A percentile compares a stretch with the other conserved stretches of the same genome.
phyloP scores from a whole-genome alignment of 208 protist genomes.

The Sergeia podlipaevii region DNA sequence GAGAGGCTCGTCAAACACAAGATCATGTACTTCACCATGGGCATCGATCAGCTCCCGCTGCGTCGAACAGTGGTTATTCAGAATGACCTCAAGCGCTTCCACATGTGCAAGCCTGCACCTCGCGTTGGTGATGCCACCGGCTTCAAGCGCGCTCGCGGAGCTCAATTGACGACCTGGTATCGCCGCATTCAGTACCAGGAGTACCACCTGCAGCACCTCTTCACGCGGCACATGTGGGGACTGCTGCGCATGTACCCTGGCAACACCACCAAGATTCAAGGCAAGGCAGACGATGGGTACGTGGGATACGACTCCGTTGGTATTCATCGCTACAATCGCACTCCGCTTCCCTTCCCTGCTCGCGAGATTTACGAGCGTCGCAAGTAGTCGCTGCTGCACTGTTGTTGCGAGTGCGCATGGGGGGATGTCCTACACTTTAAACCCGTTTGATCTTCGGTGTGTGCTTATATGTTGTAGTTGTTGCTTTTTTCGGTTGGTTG shows the following conservation, averaged over 20 bases:
- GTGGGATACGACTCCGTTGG: constrained; percentile 82
- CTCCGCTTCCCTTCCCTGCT: constrained; percentile 72
- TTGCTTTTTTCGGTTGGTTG: too few relatives aligned
- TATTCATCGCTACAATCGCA: constrained; percentile 86
- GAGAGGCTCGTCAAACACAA: constrained; percentile 88
- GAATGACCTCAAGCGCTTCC: constrained; percentile 65
- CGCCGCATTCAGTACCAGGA: constrained; percentile 90
- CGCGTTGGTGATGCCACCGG: constrained; percentile 77
- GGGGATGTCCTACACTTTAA: too few relatives aligned
- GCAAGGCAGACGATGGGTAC: constrained; percentile 83
- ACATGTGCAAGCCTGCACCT: constrained; percentile 76
- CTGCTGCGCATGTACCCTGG: constrained; percentile 81
- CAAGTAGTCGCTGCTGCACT: constrained; percentile 32
- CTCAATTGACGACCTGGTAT: constrained; percentile 85
- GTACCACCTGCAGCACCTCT: constrained; percentile 88
- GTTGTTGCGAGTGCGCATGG: not conserved
- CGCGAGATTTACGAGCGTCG: constrained; percentile 87
- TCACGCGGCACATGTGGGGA: constrained; percentile 82
- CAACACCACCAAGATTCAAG: constrained; percentile 82
- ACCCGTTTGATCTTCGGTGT: constrained; percentile 1
- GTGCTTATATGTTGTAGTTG: not conserved
- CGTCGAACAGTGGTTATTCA: constrained; percentile 85
- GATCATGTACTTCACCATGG: constrained; percentile 87
- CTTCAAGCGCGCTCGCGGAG: constrained; percentile 72
- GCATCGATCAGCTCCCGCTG: constrained; percentile 84